Evolutionary conservation across 805 yeast species (phyloP).

Genomic region (Torulaspora gathmanii): DNA sequence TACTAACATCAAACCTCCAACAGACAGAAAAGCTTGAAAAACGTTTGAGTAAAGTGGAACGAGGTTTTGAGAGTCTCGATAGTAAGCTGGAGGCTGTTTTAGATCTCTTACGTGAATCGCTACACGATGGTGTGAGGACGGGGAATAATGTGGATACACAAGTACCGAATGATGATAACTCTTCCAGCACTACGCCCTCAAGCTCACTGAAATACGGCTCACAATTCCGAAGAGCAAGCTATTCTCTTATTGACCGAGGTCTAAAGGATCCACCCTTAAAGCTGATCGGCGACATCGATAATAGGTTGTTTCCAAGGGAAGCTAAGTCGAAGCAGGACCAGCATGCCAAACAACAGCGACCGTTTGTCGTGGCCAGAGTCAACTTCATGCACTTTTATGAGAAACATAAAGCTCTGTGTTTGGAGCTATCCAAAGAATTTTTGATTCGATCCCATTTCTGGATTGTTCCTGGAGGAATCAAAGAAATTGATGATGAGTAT

Average conservation of each 20-base stretch:
- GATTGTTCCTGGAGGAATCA: constrained; percentile 60
- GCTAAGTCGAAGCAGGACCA: constrained; percentile 28
- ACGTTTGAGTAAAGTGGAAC: constrained; percentile 28
- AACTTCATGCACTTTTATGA: constrained; percentile 46
- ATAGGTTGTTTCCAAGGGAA: constrained; percentile 36
- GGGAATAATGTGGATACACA: neutral
- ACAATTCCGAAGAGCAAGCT: constrained; percentile 2
- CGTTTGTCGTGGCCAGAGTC: constrained; percentile 38
- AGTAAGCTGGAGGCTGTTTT: constrained; percentile 24
- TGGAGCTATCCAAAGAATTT: constrained; percentile 45
- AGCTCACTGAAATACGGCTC: neutral
- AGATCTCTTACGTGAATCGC: constrained; percentile 19
- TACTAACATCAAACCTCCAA: neutral
- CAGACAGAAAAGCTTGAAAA: constrained; percentile 13
- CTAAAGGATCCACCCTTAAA: constrained; percentile 38
- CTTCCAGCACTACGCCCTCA: neutral
- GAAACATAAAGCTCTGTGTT: constrained; percentile 41
- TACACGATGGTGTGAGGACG: constrained; percentile 2
- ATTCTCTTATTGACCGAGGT: constrained; percentile 10
- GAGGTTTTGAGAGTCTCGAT: constrained; percentile 21
- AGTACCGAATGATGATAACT: neutral
- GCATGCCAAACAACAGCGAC: constrained; percentile 33
- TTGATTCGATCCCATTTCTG: constrained; percentile 52
- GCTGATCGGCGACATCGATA: constrained; percentile 38
- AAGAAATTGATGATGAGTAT: constrained; percentile 42